Base-by-base conservation (phyloP, 371 early-diverging fungal genomes). In the Funneliformis caledonium region DNA sequence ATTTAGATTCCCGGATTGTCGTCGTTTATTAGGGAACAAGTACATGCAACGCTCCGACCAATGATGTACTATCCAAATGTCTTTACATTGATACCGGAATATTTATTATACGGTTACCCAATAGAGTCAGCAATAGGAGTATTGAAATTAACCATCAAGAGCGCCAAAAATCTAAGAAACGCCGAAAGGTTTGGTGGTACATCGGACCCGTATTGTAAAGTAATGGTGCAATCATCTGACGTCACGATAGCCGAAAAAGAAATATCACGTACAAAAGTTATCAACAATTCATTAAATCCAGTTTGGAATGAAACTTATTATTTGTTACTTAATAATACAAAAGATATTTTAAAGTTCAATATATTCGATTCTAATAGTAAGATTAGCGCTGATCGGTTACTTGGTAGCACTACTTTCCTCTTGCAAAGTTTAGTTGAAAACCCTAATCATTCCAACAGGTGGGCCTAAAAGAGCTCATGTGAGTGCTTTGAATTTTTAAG, bases 21-120 rank as follows among this genome's bases (percentile, higher is more conserved):
- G 77, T 84, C 89, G 6, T 94, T 95, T 82, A 93, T 96, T 59
- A 90, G 92, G 22, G 95, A 95, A 73, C 93, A 94, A 83, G 90
- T 92, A 31, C 92, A 92, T 84, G 88, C 91, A 62, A 91, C 89
- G 48, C 83, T 95, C 0, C 90, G 91, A 0, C 94, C 95, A 4
- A 93, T 94, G 94, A 89, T 97, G 85, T 94, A 96, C 80, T 87
- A 89, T 59, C 98, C 98, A 19, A 94, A 95, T 84, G 90, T 90
- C 69, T 94, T 96, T 83, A 88, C 89, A 8, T 88, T 96, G 60
- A 94, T 96, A 81, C 76, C 97, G 1, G 97, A 95, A 79, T 88
- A 91, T 76, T 88, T 98, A 83, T 88, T 98, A 85, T 90, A 91
- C 61, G 95, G 94, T 19, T 91, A 88, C 11, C 87, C 87, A 26